Base-by-base conservation (phyloP, 495 filamentous ascomycete genomes). In the Rhizodiscina lignyota region DNA sequence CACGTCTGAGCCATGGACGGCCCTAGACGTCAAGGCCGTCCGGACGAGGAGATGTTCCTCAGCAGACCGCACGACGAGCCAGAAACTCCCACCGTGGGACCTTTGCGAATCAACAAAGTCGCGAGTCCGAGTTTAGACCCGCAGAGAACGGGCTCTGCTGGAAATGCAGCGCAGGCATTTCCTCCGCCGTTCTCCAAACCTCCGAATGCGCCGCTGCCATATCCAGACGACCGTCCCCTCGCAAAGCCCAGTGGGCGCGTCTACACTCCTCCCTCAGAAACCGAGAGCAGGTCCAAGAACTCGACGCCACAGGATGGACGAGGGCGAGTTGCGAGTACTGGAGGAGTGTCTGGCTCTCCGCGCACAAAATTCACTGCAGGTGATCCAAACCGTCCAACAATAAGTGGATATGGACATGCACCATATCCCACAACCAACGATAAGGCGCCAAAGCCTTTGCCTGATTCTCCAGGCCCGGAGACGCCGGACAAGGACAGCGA, bases 61-160 rank as follows among this genome's bases (percentile, higher is more conserved):
- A 20, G 17, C 27, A 20, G 17, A 28, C 47, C 42, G 10, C 41
- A 38, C 23, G 27, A 29, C 28, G 21, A 28, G 18, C 39, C 50
- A 31, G 41, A 47, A 11, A 53, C 52, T 16, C 78, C 83, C 27
- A 77, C 77, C 2, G 69, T 94, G 39, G 83, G 79, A 38, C 86
- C 86, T 19, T 58, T 94, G 52, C 72, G 83, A 43, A 92, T 94
- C 49, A 75, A 72, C 62, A 92, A 92, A 54, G 49, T 35, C 41
- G 45, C 32, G 45, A 44, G 34, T 52, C 63, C 38, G 48, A 51
- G 4, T 45, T 35, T 38, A 55, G 38, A 42, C 45, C 32, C 28
- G 54, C 21, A 49, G 40, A 52, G 59, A 59, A 18, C 56, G 66
- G 30, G 17, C 35, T 51, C 62, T 26, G 46, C 58, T 33, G 24